Percentiles rank a stretch among this genome's conserved stretches.
phyloP scores from a whole-genome alignment of 345 rosid species.

The Microcos paniculata region DNA sequence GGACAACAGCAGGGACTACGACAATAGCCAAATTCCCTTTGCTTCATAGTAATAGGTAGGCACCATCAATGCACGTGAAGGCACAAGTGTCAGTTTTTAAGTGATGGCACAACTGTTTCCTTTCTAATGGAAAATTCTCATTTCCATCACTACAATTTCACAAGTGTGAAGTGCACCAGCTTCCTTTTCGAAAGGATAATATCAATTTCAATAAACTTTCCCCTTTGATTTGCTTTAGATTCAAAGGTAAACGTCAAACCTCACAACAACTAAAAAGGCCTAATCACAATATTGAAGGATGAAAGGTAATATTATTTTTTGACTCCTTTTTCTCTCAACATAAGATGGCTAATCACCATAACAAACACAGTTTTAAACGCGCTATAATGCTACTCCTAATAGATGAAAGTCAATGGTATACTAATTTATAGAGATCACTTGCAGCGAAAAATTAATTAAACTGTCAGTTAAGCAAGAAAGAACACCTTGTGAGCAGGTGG shows the following conservation, averaged over 20 bases:
- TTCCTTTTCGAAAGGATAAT: neutral
- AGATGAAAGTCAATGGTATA: neutral
- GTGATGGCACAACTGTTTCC: neutral
- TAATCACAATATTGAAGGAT: neutral
- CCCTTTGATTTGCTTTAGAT: neutral
- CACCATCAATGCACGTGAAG: neutral
- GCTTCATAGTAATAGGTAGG: slow-evolving; percentile 9
- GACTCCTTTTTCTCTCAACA: neutral
- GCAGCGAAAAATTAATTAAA: neutral
- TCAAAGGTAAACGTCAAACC: neutral
- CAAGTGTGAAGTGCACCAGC: neutral
- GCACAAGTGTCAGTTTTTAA: neutral
- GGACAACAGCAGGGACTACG: neutral
- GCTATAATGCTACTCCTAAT: neutral
- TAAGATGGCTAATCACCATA: neutral
- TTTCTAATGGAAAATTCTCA: neutral
- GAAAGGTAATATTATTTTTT: neutral
- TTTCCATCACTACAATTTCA: neutral
- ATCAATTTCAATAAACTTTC: neutral
- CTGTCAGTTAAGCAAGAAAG: slow-evolving; percentile 8
- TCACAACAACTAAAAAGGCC: neutral
- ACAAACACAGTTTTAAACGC: neutral
- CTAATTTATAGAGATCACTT: neutral
- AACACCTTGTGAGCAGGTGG: slow-evolving; percentile 72
- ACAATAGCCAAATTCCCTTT: neutral